Base-by-base conservation (phyloP, 2,329 filamentous ascomycete genomes). In the Aspergillus sp. region DNA sequence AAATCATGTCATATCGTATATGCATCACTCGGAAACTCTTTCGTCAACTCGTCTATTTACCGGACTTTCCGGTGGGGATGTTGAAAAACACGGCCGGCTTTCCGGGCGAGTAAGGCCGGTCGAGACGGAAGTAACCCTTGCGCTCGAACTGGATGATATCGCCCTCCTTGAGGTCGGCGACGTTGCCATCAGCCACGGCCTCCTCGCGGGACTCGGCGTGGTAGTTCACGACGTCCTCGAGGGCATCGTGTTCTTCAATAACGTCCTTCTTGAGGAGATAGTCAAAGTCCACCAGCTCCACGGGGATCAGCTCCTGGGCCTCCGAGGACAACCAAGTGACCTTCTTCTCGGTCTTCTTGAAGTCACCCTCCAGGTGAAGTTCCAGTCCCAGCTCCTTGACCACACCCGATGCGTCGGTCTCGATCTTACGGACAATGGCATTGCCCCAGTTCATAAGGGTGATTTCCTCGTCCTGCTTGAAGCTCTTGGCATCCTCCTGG, bases 281-380 rank as follows among this genome's bases (percentile, higher is more conserved):
- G 78, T 96, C 94, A 74, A 97, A 98, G 67, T 97, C 92, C 78
- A 93, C 94, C 11, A 96, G 84, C 77, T 96, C 91, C 22, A 95
- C 88, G 7, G 88, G 87, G 14, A 96, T 83, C 0, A 96, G 84
- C 59, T 90, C 85, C 78, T 94, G 90, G 49, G 42, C 53, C 36
- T 91, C 86, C 0, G 84, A 85, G 1, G 91, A 89, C 52, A 98
- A 81, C 94, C 94, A 98, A 1, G 93, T 97, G 42, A 98, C 87
- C 83, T 98, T 98, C 86, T 97, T 97, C 71, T 92, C 88, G 0
- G 94, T 98, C 72, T 91, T 89, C 83, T 96, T 96, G 76, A 98
- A 91, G 75, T 98, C 94, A 57, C 94, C 93, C 69, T 90, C 87
- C 53, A 97, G 85, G 77, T 98, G 90, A n/a, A 97, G 86, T 78